phyloP scores from a whole-genome alignment of 2,329 filamentous ascomycete genomes.

The Epichloe sp. region DNA sequence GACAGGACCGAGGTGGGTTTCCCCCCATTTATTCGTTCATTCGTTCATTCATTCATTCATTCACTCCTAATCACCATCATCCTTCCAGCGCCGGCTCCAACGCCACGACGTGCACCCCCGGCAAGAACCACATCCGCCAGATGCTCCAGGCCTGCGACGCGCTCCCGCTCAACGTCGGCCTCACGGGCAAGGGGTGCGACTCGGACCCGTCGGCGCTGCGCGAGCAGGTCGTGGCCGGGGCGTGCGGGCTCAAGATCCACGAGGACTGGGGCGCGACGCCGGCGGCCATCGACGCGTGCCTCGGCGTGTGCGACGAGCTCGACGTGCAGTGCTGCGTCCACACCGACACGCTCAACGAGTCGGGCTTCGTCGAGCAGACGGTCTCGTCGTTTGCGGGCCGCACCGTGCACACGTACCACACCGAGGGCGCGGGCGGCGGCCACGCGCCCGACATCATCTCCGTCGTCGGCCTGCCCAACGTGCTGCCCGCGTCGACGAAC shows the following conservation, averaged over 20 bases:
- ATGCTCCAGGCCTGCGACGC: slow-evolving; percentile 82
- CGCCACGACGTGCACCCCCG: slow-evolving; percentile 82
- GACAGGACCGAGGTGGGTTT: slow-evolving; percentile 65
- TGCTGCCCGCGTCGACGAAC: slow-evolving; percentile 83
- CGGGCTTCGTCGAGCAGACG: slow-evolving; percentile 90
- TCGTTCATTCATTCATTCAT: not conserved
- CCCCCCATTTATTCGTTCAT: no score
- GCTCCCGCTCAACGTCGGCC: slow-evolving; percentile 75
- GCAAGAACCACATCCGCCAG: slow-evolving; percentile 65
- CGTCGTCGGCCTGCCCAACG: slow-evolving; percentile 78
- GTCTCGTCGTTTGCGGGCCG: slow-evolving; percentile 73
- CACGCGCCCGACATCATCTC: slow-evolving; percentile 94
- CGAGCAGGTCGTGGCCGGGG: slow-evolving; percentile 72
- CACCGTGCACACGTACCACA: slow-evolving; percentile 94
- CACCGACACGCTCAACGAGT: slow-evolving; percentile 92
- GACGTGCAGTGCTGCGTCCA: slow-evolving; percentile 92
- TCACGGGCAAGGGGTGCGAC: slow-evolving; percentile 92
- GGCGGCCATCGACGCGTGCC: slow-evolving; percentile 78
- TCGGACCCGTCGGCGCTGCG: slow-evolving; percentile 54
- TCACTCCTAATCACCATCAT: not conserved
- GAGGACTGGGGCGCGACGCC: slow-evolving; percentile 94
- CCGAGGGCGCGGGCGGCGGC: slow-evolving; percentile 85
- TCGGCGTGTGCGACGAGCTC: slow-evolving; percentile 74
- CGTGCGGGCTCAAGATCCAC: slow-evolving; percentile 83
- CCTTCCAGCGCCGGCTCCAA: slow-evolving; percentile 65